These are phyloP conservation scores for Ceratorhiza oryzae-sativae DNA, from an alignment of 1,284 basidiomycete genomes.

Conservation along the genomic window DNA sequence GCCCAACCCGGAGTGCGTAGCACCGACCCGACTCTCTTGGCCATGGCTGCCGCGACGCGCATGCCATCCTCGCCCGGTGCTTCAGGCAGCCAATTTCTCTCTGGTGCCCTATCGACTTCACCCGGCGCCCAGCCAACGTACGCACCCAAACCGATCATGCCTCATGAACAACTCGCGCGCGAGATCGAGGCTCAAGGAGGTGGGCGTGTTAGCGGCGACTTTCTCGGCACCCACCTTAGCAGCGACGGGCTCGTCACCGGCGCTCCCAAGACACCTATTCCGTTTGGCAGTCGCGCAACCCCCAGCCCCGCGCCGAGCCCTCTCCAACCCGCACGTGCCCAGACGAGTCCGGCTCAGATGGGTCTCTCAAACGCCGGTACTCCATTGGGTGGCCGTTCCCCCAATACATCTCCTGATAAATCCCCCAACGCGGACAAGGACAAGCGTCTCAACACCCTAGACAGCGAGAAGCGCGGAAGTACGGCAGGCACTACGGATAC, in stretches of 20 bases:
- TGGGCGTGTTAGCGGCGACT: slow-evolving; percentile 16
- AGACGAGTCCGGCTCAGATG: slow-evolving; percentile 33
- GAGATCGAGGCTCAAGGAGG: slow-evolving; percentile 38
- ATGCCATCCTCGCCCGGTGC: slow-evolving; percentile 53
- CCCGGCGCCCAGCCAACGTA: slow-evolving; percentile 58
- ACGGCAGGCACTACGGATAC: slow-evolving; percentile 52
- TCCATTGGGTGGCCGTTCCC: slow-evolving; percentile 21
- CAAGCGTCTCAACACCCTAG: slow-evolving; percentile 53
- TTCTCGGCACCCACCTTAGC: slow-evolving; percentile 28
- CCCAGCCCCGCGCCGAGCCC: slow-evolving; percentile 35
- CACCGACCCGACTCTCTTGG: slow-evolving; percentile 61
- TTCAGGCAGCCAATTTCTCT: slow-evolving; percentile 50
- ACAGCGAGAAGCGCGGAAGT: slow-evolving; percentile 55
- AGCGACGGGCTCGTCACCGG: slow-evolving; percentile 6
- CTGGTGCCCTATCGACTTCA: slow-evolving; percentile 50
- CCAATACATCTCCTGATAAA: slow-evolving; percentile 33
- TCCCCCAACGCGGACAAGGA: slow-evolving; percentile 27
- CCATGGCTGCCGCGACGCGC: slow-evolving; percentile 45
- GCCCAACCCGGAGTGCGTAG: slow-evolving; percentile 45
- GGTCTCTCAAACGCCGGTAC: slow-evolving; percentile 30
- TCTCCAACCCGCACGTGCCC: slow-evolving; percentile 37
- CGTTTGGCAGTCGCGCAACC: slow-evolving; percentile 29
- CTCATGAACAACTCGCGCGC: slow-evolving; percentile 37
- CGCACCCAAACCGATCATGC: slow-evolving; percentile 61
- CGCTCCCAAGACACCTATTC: slow-evolving; percentile 47